phyloP scores from a whole-genome alignment of 306 rosid genomes.

The Cotoneaster glaucophyllus region DNA sequence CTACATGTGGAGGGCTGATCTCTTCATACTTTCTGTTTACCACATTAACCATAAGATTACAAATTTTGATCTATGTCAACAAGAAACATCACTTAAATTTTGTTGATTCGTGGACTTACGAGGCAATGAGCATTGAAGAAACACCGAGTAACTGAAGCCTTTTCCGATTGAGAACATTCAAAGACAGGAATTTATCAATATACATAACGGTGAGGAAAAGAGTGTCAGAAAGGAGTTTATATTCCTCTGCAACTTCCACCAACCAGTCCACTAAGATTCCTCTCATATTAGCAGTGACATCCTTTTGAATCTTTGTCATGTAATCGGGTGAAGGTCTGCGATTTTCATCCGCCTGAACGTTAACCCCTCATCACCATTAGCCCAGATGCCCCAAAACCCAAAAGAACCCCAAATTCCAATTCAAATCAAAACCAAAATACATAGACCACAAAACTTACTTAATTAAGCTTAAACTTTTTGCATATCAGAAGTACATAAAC shows the following conservation, averaged over 20 bases:
- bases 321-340: slow-evolving; percentile 63
- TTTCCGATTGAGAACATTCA: slow-evolving; percentile 34
- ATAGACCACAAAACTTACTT: not conserved
- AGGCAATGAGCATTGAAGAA: slow-evolving; percentile 74
- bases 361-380: not conserved
- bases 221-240: slow-evolving; percentile 69
- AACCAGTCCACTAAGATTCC: slow-evolving; percentile 86
- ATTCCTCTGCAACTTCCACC: slow-evolving; percentile 87
- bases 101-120: slow-evolving; percentile 41
- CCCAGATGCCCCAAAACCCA: not conserved
- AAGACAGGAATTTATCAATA: slow-evolving; percentile 61
- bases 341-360: slow-evolving; percentile 50
- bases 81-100: not conserved
- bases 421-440: not conserved
- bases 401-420: not conserved
- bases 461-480: not conserved
- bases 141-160: slow-evolving; percentile 70
- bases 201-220: slow-evolving; percentile 52
- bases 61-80: not conserved
- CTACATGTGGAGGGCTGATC: slow-evolving; percentile 74
- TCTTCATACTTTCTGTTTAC: slow-evolving; percentile 77
- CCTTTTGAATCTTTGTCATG: slow-evolving; percentile 60
- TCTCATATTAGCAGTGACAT: slow-evolving; percentile 63
- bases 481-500: not conserved
- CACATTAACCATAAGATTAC: not conserved